These are phyloP conservation scores for Plasmodium vinckei DNA, from an alignment of 169 alveolate species.

Conservation along the genomic window DNA sequence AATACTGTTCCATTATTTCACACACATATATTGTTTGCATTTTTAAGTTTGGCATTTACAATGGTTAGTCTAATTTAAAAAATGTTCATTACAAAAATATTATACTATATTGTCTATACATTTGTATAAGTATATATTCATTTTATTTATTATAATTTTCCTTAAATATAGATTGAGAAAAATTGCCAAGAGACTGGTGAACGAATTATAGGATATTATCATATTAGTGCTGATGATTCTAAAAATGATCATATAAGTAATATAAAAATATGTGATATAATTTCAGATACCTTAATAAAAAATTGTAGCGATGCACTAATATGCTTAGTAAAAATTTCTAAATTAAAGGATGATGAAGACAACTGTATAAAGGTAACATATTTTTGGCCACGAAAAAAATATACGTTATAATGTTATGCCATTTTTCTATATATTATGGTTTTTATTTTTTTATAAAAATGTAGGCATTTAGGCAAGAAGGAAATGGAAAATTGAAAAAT, in stretches of 20 bases:
- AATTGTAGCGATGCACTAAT: conserved; percentile 65
- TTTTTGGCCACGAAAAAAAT: neutral
- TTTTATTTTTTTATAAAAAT: conserved; percentile 22
- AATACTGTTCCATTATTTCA: conserved; percentile 65
- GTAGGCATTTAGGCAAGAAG: conserved; percentile 44
- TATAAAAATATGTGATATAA: conserved; percentile 60
- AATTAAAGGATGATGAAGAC: conserved; percentile 13
- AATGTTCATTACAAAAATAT: neutral
- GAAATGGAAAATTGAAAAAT: conserved; percentile 31
- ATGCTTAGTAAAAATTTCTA: conserved; percentile 49
- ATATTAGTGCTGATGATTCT: conserved; percentile 44
- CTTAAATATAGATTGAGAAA: conserved; percentile 38
- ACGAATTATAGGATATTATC: conserved; percentile 61
- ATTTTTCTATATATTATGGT: neutral
- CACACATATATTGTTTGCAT: conserved; percentile 56
- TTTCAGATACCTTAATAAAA: conserved; percentile 37
- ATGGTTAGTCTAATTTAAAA: conserved; percentile 14
- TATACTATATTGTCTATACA: neutral
- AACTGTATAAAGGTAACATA: conserved; percentile 53
- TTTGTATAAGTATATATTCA: neutral
- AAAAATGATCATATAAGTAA: conserved; percentile 43
- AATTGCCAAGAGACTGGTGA: conserved; percentile 44
- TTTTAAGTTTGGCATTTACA: conserved; percentile 58
- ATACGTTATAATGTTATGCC: too few relatives aligned
- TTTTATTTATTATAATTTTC: neutral